A percentile compares a stretch with the other conserved stretches of the same genome.
Conservation (phyloP, 805 yeast genomes). For the Middelhovenomyces tepae region DNA sequence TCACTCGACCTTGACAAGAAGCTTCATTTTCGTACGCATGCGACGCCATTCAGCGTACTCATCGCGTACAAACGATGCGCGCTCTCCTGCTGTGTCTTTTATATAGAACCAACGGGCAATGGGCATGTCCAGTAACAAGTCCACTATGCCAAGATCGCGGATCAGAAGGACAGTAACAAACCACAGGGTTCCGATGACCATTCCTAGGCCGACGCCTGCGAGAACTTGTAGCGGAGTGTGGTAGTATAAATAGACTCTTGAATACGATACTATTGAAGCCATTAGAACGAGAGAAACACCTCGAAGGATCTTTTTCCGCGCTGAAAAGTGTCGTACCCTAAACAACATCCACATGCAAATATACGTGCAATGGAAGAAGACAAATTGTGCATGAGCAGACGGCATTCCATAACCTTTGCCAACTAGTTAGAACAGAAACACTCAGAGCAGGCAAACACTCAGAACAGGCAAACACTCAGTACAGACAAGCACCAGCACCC, state of each 20-base stretch:
- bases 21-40: conserved; percentile 20
- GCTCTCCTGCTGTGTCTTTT: conserved; percentile 31
- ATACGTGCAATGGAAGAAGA: conserved; percentile 62
- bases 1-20: conserved; percentile 18
- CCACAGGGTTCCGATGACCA: conserved; percentile 48
- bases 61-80: conserved; percentile 21
- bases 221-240: conserved; percentile 67
- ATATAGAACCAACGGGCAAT: conserved; percentile 35
- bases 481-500: conserved; percentile 1
- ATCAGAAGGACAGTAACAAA: conserved; percentile 43
- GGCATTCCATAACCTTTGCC: conserved; percentile 86
- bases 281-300: conserved; percentile 16
- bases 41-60: conserved; percentile 27
- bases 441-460: conserved; percentile 1
- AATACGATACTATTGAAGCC: conserved; percentile 43
- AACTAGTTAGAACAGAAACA: conserved; percentile 5
- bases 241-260: conserved; percentile 71
- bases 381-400: conserved; percentile 90
- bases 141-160: conserved; percentile 60
- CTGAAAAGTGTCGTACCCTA: conserved; percentile 24
- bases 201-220: conserved; percentile 64
- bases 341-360: conserved; percentile 26
- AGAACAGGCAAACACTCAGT: background rate
- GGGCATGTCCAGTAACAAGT: conserved; percentile 54
- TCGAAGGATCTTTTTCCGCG: conserved; percentile 20